phyloP scores from a whole-genome alignment of 768 basidiomycete genomes.

The Mycena filopes region DNA sequence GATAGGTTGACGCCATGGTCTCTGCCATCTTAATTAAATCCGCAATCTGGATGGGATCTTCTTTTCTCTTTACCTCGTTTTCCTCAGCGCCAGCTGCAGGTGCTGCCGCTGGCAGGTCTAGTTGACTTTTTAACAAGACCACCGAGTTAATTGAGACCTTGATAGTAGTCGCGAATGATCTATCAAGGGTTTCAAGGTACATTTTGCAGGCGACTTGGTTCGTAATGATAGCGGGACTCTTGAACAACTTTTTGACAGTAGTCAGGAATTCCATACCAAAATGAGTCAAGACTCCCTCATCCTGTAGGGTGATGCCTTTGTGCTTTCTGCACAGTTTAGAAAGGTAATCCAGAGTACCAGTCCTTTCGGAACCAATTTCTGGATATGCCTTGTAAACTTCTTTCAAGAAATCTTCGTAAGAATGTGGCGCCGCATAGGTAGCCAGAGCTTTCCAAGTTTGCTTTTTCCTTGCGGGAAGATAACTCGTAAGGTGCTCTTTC shows the following conservation, averaged over 20 bases:
- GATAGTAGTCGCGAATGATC: no score
- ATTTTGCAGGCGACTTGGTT: no score
- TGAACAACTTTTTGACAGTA: not conserved
- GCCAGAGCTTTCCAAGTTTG: not conserved
- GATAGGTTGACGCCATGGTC: no score
- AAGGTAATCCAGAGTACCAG: not conserved
- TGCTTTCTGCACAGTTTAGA: not conserved
- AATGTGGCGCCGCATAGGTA: not conserved
- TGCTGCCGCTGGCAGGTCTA: no score
- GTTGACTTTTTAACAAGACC: no score
- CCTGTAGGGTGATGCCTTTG: not conserved
- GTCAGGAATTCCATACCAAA: not conserved
- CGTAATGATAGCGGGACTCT: no score
- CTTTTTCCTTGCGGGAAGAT: not conserved
- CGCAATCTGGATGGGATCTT: not conserved
- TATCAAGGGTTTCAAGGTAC: no score
- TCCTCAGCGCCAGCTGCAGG: no score
- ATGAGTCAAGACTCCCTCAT: slow-evolving; percentile 4
- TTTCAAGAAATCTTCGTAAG: slow-evolving; percentile 4
- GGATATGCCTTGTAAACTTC: slow-evolving; percentile 4
- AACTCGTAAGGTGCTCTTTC: slow-evolving; percentile 5
- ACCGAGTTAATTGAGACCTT: no score
- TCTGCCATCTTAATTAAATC: not conserved
- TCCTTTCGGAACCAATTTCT: not conserved
- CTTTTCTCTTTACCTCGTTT: no score